Percentiles rank a stretch among this genome's conserved stretches.
Evolutionary conservation across 2,329 filamentous ascomycete genomes (phyloP).

Genomic region (Alternaria postmessia): DNA sequence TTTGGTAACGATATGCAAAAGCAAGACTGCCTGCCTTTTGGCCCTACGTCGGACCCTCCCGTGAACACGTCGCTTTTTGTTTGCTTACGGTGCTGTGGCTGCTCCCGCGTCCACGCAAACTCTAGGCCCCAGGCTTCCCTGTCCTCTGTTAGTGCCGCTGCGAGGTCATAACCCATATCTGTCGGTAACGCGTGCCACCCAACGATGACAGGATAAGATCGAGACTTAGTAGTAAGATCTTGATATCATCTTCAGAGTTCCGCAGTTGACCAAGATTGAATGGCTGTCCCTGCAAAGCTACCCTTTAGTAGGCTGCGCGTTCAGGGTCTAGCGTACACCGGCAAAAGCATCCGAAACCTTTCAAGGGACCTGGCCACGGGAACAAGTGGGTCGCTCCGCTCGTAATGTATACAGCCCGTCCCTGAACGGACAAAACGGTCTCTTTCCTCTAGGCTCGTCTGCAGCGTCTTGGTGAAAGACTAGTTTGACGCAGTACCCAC

Average conservation of each 20-base stretch:
- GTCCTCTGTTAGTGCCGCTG: neutral
- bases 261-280: neutral
- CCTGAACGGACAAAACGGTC: conserved; percentile 7
- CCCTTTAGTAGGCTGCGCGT: neutral
- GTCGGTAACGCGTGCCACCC: neutral
- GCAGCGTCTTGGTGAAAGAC: conserved; percentile 12
- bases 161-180: neutral
- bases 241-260: neutral
- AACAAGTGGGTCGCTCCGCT: conserved; percentile 6
- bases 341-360: conserved; percentile 6
- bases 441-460: conserved; percentile 19
- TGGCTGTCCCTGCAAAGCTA: conserved; percentile 3
- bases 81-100: conserved; percentile 22
- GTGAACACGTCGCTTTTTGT: conserved; percentile 26
- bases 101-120: conserved; percentile 25
- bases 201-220: neutral
- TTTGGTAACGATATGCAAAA: conserved; percentile 16
- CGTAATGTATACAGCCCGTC: neutral
- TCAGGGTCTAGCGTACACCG: conserved; percentile 5
- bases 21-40: conserved; percentile 12
- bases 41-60: conserved; percentile 14
- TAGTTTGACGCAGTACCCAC: conserved; percentile 14
- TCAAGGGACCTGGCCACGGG: conserved; percentile 2
- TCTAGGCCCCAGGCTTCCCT: conserved; percentile 2
- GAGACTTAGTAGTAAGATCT: neutral